These are phyloP conservation scores for Leptographium galeiforme DNA, from an alignment of 2,329 filamentous ascomycete genomes.

Conservation along the genomic window DNA sequence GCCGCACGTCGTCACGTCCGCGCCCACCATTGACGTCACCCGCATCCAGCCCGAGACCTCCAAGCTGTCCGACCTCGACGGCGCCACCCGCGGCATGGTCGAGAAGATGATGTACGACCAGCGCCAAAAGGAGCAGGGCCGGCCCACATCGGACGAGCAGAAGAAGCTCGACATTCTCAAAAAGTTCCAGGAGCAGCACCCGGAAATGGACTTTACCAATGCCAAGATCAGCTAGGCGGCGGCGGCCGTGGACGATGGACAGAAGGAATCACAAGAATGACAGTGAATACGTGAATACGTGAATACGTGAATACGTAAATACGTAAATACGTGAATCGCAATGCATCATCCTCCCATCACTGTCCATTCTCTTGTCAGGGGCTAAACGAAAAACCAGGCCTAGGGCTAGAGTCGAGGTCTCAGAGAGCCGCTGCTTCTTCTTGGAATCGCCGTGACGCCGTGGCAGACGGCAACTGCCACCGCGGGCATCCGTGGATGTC, in stretches of 20 bases:
- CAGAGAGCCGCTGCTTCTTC: slow-evolving; percentile 46
- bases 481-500: slow-evolving; percentile 15
- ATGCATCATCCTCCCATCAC: too few species aligned
- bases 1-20: slow-evolving; percentile 75
- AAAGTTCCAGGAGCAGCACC: slow-evolving; percentile 76
- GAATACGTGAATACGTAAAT: too few species aligned
- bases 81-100: slow-evolving; percentile 90
- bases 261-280: too few species aligned
- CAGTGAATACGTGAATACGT: too few species aligned
- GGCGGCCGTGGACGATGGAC: neutral
- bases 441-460: slow-evolving; percentile 37
- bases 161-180: slow-evolving; percentile 87
- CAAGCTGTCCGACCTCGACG: slow-evolving; percentile 83
- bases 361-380: slow-evolving; percentile 39
- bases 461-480: too few species aligned
- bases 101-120: slow-evolving; percentile 99
- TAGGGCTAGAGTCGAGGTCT: slow-evolving; percentile 28
- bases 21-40: slow-evolving; percentile 84
- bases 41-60: slow-evolving; percentile 92
- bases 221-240: slow-evolving; percentile 47
- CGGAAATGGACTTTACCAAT: slow-evolving; percentile 60
- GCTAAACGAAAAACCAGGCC: slow-evolving; percentile 48
- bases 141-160: slow-evolving; percentile 85
- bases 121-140: slow-evolving; percentile 84
- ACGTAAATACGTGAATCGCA: too few species aligned